Evolutionary conservation across 257 asterid genomes (phyloP).

Genomic region (Solanum bulbocastanum): DNA sequence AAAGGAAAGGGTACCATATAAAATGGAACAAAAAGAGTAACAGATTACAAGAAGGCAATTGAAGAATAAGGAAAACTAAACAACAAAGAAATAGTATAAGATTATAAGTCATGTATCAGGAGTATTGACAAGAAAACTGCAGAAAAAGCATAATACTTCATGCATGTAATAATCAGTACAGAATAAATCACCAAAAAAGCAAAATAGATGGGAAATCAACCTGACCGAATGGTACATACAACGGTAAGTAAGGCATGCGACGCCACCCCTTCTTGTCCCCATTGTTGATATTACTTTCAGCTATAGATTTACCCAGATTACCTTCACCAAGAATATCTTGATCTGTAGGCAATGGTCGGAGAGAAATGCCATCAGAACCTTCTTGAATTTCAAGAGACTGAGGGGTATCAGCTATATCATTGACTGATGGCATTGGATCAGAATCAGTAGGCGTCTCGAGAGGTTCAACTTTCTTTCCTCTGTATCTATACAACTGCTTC

Average conservation of each 20-base stretch:
- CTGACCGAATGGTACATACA: slow-evolving; percentile 97
- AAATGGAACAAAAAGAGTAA: neutral
- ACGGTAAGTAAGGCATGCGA: slow-evolving; percentile 80
- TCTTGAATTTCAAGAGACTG: slow-evolving; percentile 97
- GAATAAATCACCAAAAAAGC: neutral
- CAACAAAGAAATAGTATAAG: neutral
- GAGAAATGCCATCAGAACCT: slow-evolving; percentile 92
- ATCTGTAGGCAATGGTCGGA: slow-evolving; percentile 59
- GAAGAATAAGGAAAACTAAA: neutral
- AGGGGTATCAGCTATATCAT: slow-evolving; percentile 52
- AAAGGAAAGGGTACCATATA: neutral
- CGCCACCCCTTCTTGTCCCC: slow-evolving; percentile 64
- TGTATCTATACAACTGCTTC: slow-evolving; percentile 47
- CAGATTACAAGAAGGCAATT: neutral
- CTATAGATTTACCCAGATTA: slow-evolving; percentile 45
- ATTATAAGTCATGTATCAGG: neutral
- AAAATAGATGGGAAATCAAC: slow-evolving; percentile 19
- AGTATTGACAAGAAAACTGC: neutral
- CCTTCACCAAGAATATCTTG: slow-evolving; percentile 39
- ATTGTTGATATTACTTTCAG: slow-evolving; percentile 19
- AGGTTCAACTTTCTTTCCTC: slow-evolving; percentile 43
- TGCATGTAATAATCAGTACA: neutral
- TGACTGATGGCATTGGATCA: slow-evolving; percentile 45
- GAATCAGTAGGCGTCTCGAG: slow-evolving; percentile 47
- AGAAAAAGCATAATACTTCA: neutral